phyloP scores from a whole-genome alignment of 192 early-diverging fungal species.

The Mortierella antarctica region DNA sequence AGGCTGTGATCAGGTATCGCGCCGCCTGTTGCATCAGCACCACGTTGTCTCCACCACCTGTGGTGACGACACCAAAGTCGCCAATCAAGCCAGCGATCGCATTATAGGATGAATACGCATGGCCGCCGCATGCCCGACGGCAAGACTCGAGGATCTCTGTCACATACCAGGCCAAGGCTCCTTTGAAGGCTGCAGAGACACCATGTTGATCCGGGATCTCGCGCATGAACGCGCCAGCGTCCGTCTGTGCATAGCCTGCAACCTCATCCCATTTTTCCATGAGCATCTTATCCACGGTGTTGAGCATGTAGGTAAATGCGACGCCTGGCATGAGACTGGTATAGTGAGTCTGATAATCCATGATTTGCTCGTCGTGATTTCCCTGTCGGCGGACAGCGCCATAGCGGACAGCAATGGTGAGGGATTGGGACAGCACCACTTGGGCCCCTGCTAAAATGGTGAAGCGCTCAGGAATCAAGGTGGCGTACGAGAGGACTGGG shows the following conservation, averaged over 20 bases:
- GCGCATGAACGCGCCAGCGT: conserved; percentile 52
- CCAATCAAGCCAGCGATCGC: conserved; percentile 62
- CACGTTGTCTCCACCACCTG: conserved; percentile 55
- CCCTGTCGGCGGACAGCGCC: conserved; percentile 72
- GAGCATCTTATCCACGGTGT: conserved; percentile 23
- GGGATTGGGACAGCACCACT: conserved; percentile 51
- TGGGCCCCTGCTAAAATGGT: conserved; percentile 50
- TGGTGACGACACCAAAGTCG: conserved; percentile 71
- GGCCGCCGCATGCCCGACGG: conserved; percentile 66
- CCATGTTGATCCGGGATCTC: conserved; percentile 64
- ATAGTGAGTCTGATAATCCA: conserved; percentile 72
- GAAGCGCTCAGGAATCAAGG: conserved; percentile 70
- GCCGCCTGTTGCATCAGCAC: conserved; percentile 57
- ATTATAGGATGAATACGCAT: conserved; percentile 74
- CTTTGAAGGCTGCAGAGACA: conserved; percentile 62
- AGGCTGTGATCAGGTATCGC: conserved; percentile 23
- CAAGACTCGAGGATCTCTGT: conserved; percentile 60
- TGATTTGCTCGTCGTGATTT: conserved; percentile 66
- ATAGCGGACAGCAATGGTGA: conserved; percentile 68
- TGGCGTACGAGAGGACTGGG: conserved; percentile 65
- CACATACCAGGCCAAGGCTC: conserved; percentile 57
- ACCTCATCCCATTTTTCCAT: conserved; percentile 44
- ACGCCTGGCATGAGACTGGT: conserved; percentile 63
- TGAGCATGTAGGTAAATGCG: conserved; percentile 59
- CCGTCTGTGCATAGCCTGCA: conserved; percentile 52